Conservation (phyloP, 2,329 filamentous ascomycete species). For the Alternaria angustiovoidea region DNA sequence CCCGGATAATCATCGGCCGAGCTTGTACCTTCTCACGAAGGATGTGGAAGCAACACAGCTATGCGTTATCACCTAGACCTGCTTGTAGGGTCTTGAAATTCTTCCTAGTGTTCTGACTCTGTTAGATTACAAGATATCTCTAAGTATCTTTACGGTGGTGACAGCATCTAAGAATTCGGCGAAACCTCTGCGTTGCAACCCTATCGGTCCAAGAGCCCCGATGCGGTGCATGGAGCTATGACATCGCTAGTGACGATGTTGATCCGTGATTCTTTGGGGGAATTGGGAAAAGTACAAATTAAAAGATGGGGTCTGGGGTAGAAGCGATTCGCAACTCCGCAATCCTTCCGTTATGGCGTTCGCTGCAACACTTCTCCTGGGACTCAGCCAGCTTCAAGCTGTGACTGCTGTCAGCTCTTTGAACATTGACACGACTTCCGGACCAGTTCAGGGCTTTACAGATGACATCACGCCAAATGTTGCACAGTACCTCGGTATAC, state of each 20-base stretch:
- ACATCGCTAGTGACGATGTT: conserved; percentile 2
- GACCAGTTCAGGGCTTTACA: conserved; percentile 43
- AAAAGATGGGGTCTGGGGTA: background rate
- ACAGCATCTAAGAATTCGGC: background rate
- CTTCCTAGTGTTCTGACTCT: background rate
- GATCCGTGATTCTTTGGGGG: background rate
- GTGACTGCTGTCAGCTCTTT: conserved; percentile 24
- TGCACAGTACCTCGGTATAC: conserved; percentile 51
- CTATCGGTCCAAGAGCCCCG: background rate
- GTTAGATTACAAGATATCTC: background rate
- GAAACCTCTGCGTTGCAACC: background rate
- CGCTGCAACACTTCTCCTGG: conserved; percentile 6
- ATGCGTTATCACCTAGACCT: background rate
- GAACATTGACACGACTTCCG: conserved; percentile 38
- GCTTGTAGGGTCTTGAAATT: background rate
- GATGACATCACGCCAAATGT: conserved; percentile 48
- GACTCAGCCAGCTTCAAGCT: conserved; percentile 11
- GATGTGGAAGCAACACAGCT: background rate
- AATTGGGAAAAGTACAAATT: background rate
- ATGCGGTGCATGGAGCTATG: conserved; percentile 1
- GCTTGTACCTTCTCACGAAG: background rate
- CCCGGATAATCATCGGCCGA: conserved; percentile 18
- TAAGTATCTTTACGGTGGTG: background rate
- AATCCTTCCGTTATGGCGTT: conserved; percentile 5
- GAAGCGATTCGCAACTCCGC: background rate